These are phyloP conservation scores for Kregervanrija delftensis DNA, from an alignment of 805 yeast species.

Conservation along the genomic window DNA sequence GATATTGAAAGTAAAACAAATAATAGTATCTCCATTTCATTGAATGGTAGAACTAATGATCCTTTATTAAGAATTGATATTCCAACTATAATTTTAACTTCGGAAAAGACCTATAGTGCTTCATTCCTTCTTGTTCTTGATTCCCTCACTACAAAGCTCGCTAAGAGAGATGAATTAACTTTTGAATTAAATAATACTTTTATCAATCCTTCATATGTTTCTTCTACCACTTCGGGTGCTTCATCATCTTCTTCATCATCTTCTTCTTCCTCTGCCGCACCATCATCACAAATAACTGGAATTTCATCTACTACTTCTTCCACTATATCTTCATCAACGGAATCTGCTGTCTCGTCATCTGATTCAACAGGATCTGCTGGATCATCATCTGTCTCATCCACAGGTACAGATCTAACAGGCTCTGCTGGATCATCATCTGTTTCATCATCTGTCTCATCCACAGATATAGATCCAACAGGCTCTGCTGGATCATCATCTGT, in stretches of 20 bases:
- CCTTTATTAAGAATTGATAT: conserved; percentile 9
- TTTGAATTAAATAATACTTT: conserved; percentile 10
- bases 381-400: conserved; percentile 2
- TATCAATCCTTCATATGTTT: conserved; percentile 3
- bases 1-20: neutral
- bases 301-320: conserved; percentile 2
- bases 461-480: conserved; percentile 1
- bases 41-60: conserved; percentile 9
- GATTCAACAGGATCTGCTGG: neutral
- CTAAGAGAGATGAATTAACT: conserved; percentile 12
- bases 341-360: neutral
- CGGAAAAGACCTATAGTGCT: neutral
- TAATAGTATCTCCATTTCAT: no score
- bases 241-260: conserved; percentile 3
- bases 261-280: neutral
- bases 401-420: conserved; percentile 5
- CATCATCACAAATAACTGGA: neutral
- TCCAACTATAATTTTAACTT: conserved; percentile 2
- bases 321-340: neutral
- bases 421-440: conserved; percentile 1
- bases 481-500: neutral
- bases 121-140: conserved; percentile 2
- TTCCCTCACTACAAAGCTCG: neutral
- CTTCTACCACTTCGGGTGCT: neutral
- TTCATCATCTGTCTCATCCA: neutral